Evolutionary conservation across 441 rosid species (phyloP).

Genomic region (Pelargonium australe): DNA sequence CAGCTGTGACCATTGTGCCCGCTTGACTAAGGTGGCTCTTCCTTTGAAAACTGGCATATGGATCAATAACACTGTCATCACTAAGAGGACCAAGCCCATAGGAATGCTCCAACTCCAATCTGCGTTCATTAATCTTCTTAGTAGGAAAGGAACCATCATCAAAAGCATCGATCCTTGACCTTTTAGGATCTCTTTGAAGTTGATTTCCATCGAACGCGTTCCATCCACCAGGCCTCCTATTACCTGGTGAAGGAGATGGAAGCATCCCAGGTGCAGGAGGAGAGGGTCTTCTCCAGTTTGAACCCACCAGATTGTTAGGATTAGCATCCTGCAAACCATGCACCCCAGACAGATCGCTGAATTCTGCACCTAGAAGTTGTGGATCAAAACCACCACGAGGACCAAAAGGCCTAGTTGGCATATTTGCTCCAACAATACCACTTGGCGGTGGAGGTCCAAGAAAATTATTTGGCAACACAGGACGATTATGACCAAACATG

Average conservation of each 20-base stretch:
- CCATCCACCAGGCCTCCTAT: slow-evolving; percentile 66
- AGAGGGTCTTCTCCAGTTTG: slow-evolving; percentile 63
- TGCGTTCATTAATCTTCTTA: slow-evolving; percentile 46
- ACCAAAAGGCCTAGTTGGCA: slow-evolving; percentile 39
- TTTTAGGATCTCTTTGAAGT: slow-evolving; percentile 57
- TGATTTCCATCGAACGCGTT: slow-evolving; percentile 62
- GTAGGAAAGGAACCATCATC: slow-evolving; percentile 46
- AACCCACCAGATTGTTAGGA: slow-evolving; percentile 28
- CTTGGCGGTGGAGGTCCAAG: slow-evolving; percentile 36
- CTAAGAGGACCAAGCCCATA: slow-evolving; percentile 38
- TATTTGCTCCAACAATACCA: slow-evolving; percentile 36
- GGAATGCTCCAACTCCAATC: slow-evolving; percentile 36
- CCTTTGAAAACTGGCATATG: slow-evolving; percentile 35
- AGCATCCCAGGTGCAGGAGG: slow-evolving; percentile 53
- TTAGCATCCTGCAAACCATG: slow-evolving; percentile 32
- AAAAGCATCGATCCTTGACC: slow-evolving; percentile 56
- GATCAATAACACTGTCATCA: slow-evolving; percentile 34
- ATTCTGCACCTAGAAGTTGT: slow-evolving; percentile 41
- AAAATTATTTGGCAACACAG: slow-evolving; percentile 25
- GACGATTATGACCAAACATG: slow-evolving; percentile 37
- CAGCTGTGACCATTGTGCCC: slow-evolving; percentile 26
- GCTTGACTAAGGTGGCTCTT: slow-evolving; percentile 43
- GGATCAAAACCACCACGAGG: slow-evolving; percentile 52
- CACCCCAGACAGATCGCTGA: slow-evolving; percentile 33
- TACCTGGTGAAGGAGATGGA: slow-evolving; percentile 54